These are phyloP conservation scores for Aspergillus sp. DNA, from an alignment of 2,329 filamentous ascomycete species.

Conservation along the genomic window DNA sequence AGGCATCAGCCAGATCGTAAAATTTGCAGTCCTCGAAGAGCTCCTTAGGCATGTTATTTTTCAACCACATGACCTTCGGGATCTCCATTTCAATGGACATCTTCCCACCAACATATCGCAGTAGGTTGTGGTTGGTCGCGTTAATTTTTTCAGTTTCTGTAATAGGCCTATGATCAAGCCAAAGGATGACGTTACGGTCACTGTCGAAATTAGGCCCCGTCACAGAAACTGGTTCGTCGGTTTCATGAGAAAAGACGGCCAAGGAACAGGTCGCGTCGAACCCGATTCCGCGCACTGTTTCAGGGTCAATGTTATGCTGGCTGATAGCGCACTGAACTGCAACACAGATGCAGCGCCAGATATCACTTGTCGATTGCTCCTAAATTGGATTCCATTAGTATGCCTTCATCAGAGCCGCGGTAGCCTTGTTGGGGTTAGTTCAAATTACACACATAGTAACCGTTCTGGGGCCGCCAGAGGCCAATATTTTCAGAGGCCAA, in stretches of 20 bases:
- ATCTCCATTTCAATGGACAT: slow-evolving; percentile 99
- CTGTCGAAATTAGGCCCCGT: slow-evolving; percentile 85
- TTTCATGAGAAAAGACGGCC: slow-evolving; percentile 83
- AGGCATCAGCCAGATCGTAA: slow-evolving; percentile 88
- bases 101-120: slow-evolving; percentile 93
- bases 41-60: slow-evolving; percentile 94
- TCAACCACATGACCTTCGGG: slow-evolving; percentile 96
- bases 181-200: slow-evolving; percentile 92
- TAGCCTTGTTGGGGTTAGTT: neutral
- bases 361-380: slow-evolving; percentile 98
- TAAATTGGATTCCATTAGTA: slow-evolving; percentile 28
- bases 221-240: slow-evolving; percentile 86
- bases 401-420: neutral
- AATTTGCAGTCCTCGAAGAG: slow-evolving; percentile 93
- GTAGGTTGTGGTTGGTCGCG: slow-evolving; percentile 82
- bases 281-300: slow-evolving; percentile 81
- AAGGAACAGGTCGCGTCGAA: slow-evolving; percentile 99
- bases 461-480: slow-evolving; percentile 74
- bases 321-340: slow-evolving; percentile 80
- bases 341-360: slow-evolving; percentile 91
- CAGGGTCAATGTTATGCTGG: slow-evolving; percentile 75
- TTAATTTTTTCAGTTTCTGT: slow-evolving; percentile 94
- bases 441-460: slow-evolving; percentile 63
- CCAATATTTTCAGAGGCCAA: slow-evolving; percentile 74
- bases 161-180: slow-evolving; percentile 92